These are phyloP conservation scores for Purshia tridentata DNA, from an alignment of 306 rosid species.

Conservation along the genomic window DNA sequence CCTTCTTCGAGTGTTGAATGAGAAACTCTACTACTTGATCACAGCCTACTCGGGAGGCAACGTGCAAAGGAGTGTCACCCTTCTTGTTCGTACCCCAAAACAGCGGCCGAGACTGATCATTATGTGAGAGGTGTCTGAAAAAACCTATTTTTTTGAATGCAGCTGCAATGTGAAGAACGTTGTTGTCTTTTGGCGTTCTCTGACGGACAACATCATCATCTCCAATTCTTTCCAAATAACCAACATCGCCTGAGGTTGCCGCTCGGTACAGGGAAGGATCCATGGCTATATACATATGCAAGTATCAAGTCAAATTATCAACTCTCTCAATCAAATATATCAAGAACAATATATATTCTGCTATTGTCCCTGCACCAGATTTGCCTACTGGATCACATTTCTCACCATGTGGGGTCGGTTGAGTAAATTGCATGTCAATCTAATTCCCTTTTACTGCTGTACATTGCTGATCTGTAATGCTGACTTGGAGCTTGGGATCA, in stretches of 20 bases:
- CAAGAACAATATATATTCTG: no score
- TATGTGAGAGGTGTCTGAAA: not conserved
- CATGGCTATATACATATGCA: no score
- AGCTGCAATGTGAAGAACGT: not conserved
- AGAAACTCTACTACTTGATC: not conserved
- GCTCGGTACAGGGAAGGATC: no score
- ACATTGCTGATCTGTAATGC: no score
- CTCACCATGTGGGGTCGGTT: no score
- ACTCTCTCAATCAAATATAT: no score
- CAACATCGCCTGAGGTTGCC: not conserved
- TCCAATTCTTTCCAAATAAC: not conserved
- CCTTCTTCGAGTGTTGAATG: not conserved
- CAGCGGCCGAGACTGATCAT: not conserved
- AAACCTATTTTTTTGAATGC: not conserved
- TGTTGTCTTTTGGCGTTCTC: not conserved
- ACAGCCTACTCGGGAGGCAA: conserved; percentile 1
- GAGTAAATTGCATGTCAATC: no score
- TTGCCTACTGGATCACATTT: no score
- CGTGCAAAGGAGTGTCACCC: conserved; percentile 22
- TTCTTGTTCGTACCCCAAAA: not conserved
- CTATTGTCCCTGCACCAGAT: no score
- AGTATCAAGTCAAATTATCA: no score
- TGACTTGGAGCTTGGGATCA: no score
- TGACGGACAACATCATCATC: not conserved
- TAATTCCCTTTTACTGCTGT: no score